Conservation (phyloP, 148 eudicot species). For the Camellia granthamiana region DNA sequence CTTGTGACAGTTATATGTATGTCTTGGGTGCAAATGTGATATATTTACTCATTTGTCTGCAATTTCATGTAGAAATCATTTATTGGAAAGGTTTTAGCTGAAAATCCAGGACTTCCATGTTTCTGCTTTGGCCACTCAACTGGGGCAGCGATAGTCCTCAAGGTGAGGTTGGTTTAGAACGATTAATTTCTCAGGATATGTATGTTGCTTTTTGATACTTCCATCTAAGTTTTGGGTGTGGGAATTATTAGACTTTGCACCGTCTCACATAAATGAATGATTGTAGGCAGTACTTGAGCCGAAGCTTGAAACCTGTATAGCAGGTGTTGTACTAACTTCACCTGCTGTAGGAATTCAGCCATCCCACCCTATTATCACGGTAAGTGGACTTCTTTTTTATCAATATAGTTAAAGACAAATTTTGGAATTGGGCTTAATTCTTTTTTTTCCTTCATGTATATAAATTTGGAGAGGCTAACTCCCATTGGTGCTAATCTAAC, state of each 20-base stretch:
- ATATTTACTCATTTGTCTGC: background rate
- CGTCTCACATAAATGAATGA: constrained; percentile 14
- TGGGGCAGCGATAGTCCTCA: constrained; percentile 78
- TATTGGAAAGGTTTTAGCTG: constrained; percentile 46
- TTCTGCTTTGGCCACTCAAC: constrained; percentile 93
- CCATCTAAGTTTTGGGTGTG: background rate
- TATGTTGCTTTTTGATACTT: background rate
- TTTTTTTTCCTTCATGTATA: too few species aligned
- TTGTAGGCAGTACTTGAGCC: constrained; percentile 71
- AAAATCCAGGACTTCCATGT: constrained; percentile 67
- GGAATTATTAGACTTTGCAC: background rate
- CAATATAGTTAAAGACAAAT: too few species aligned
- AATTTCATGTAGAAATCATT: constrained; percentile 45
- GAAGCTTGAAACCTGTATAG: constrained; percentile 37
- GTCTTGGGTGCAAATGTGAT: background rate
- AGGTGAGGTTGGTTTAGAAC: constrained; percentile 29
- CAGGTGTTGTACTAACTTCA: constrained; percentile 70
- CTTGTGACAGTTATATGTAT: background rate
- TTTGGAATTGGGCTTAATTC: background rate
- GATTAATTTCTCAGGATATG: background rate
- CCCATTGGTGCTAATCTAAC: too few species aligned
- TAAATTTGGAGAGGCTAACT: too few species aligned
- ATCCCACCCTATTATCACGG: constrained; percentile 71
- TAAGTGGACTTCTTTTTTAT: constrained; percentile 26
- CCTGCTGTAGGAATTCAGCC: constrained; percentile 83